Evolutionary conservation across 345 rosid genomes (phyloP).

Genomic region (Gossypium sturtianum): DNA sequence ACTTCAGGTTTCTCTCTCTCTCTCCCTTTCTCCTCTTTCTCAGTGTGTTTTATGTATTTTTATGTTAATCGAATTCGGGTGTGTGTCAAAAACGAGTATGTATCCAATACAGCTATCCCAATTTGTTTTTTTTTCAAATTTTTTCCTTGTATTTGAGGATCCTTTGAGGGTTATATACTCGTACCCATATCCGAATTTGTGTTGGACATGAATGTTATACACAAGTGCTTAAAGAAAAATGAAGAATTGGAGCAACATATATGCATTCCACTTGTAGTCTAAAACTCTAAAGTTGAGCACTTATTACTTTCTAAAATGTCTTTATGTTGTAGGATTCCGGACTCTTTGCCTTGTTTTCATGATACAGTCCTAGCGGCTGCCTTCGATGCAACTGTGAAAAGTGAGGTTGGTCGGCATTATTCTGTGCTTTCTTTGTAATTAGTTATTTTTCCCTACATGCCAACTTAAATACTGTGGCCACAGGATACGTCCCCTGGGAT

Average conservation of each 20-base stretch:
- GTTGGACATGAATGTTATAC: background rate
- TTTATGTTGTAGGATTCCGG: constrained; percentile 52
- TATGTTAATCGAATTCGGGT: background rate
- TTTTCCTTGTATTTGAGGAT: background rate
- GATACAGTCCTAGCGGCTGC: constrained; percentile 74
- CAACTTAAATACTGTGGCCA: constrained; percentile 17
- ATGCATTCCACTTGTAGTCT: background rate
- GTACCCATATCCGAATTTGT: background rate
- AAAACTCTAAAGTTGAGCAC: background rate
- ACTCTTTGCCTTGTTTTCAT: constrained; percentile 70
- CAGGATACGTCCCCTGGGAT: constrained; percentile 51
- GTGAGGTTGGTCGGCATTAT: constrained; percentile 32
- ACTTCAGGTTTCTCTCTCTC: constrained; percentile 51
- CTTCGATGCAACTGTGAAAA: constrained; percentile 49
- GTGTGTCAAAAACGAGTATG: background rate
- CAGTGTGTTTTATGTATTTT: background rate
- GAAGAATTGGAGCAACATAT: background rate
- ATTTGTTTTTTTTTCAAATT: background rate
- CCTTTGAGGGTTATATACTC: background rate
- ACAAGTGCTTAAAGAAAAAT: background rate
- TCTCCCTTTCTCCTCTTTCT: background rate
- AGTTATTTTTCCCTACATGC: constrained; percentile 5
- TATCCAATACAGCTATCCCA: background rate
- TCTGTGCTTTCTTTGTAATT: background rate
- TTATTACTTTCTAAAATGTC: constrained; percentile 6